Evolutionary conservation across 2,329 filamentous ascomycete species (phyloP), one percentile per base, ranked within the genome.

Genomic region (Ceratocystis colombiana): DNA sequence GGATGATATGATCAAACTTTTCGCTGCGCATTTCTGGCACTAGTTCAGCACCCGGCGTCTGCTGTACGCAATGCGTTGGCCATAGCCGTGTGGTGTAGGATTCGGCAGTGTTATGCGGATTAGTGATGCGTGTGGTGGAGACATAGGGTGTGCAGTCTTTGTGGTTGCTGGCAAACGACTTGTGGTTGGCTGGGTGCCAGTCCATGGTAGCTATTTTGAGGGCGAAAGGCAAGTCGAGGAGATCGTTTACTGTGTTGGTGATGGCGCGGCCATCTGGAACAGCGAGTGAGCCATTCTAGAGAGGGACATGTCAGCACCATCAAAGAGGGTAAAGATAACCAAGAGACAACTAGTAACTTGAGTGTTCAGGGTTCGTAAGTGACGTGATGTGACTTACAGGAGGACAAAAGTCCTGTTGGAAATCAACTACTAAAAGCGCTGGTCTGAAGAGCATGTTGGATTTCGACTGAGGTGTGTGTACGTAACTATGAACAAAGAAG

Each of bases 391-490:
- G 48, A 77, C 86, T 77, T 77, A 94, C 90, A 12, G 92, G 91
- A 68, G 89, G 89, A 75, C 90, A 96, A 75, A 96, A 97, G 78
- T 97, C 93, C 75, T 96, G 88, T 76, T 97, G 94, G 73, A 96
- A 81, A 75, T 96, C 92, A 64, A 96, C 87, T 10, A 96, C 82
- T 61, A 96, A 76, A 28, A 85, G 76, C 1, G 82, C 82, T 2
- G 82, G 79, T 62, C 72, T 77, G 68, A 81, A 82, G 3, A 68
- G 5, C 71, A 69, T 71, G 72, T 37, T 46, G 59, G 55, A 59
- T 28, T 15, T 53, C 3, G 48, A 22, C 6, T 5, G 48, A 22
- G 48, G 2, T 28, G 10, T 53, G 48, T 41, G 10, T 37, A 41
- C 10, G 37, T 15, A 41, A 15, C 22, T 28, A 15, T 53, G 48